Conservation (phyloP, 176 grass and related monocot genomes). For the Phoenix roebelenii region DNA sequence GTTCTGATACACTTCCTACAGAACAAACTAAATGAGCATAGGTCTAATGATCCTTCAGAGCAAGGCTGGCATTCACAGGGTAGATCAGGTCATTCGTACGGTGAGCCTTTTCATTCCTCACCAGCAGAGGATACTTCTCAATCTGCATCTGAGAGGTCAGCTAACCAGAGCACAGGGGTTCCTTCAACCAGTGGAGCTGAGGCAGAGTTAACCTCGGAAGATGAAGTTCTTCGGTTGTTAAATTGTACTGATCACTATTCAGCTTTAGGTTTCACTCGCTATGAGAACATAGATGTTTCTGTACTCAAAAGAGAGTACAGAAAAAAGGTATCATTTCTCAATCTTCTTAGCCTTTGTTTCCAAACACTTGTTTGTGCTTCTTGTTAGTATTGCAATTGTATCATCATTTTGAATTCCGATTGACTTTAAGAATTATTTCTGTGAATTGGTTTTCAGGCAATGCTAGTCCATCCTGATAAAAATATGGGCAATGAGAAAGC, state of each 20-base stretch:
- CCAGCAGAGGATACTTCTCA: slow-evolving; percentile 36
- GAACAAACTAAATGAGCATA: slow-evolving; percentile 50
- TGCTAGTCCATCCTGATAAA: slow-evolving; percentile 99
- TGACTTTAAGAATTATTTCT: neutral
- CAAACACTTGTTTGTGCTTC: too few relatives aligned
- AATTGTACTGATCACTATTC: slow-evolving; percentile 92
- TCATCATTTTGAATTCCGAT: too few relatives aligned
- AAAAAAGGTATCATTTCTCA: slow-evolving; percentile 76
- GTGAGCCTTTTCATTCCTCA: slow-evolving; percentile 38
- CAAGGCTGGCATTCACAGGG: slow-evolving; percentile 40
- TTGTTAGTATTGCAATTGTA: too few relatives aligned
- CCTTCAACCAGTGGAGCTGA: slow-evolving; percentile 80
- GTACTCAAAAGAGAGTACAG: slow-evolving; percentile 94
- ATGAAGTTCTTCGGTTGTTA: slow-evolving; percentile 78
- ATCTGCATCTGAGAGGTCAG: slow-evolving; percentile 30
- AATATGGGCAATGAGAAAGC: slow-evolving; percentile 99
- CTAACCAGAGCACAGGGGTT: slow-evolving; percentile 40
- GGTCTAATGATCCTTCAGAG: slow-evolving; percentile 33
- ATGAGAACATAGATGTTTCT: slow-evolving; percentile 64
- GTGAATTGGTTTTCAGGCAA: slow-evolving; percentile 68
- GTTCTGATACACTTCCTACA: slow-evolving; percentile 71
- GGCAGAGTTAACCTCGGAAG: slow-evolving; percentile 75
- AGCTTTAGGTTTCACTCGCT: slow-evolving; percentile 69
- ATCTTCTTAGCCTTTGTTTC: neutral
- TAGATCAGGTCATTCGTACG: slow-evolving; percentile 31